Conservation (phyloP, 768 basidiomycete genomes). For the Collybia mongolica region DNA sequence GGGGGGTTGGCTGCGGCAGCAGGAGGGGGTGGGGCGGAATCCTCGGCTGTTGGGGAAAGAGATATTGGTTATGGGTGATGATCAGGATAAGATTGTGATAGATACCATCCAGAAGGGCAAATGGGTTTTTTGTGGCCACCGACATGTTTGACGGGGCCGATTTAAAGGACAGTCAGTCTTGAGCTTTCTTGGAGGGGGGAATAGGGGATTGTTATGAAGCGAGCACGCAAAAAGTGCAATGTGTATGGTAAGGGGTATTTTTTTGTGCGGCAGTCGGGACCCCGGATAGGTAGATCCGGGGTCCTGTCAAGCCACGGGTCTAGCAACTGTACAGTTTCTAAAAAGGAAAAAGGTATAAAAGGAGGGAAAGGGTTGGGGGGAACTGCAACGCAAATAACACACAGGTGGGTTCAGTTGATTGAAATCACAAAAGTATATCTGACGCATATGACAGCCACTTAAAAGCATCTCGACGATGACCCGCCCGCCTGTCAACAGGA, state of each 20-base stretch:
- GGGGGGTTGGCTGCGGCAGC: conserved; percentile 29
- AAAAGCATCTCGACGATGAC: conserved; percentile 93
- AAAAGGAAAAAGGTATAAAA: background rate
- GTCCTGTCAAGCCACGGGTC: conserved; percentile 41
- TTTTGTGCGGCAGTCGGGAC: conserved; percentile 14
- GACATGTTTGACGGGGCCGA: conserved; percentile 79
- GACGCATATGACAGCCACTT: conserved; percentile 41
- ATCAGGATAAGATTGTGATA: conserved; percentile 16
- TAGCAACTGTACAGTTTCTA: conserved; percentile 48
- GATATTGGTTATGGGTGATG: conserved; percentile 15
- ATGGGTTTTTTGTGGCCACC: conserved; percentile 88
- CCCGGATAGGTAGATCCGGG: conserved; percentile 31
- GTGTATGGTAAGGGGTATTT: conserved; percentile 9
- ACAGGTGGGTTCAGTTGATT: conserved; percentile 51
- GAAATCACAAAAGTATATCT: conserved; percentile 12
- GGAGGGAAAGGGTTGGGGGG: too few species aligned
- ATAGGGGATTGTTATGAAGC: conserved; percentile 4
- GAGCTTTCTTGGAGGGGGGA: conserved; percentile 7
- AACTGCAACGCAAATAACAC: conserved; percentile 52
- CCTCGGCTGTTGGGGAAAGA: conserved; percentile 39
- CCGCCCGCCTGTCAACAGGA: conserved; percentile 63
- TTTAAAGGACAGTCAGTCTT: conserved; percentile 32
- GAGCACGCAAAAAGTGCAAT: conserved; percentile 1
- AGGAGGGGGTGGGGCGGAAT: conserved; percentile 36
- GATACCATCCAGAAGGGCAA: conserved; percentile 78